Conservation (phyloP, 306 rosid species). For the Quercus ilex region DNA sequence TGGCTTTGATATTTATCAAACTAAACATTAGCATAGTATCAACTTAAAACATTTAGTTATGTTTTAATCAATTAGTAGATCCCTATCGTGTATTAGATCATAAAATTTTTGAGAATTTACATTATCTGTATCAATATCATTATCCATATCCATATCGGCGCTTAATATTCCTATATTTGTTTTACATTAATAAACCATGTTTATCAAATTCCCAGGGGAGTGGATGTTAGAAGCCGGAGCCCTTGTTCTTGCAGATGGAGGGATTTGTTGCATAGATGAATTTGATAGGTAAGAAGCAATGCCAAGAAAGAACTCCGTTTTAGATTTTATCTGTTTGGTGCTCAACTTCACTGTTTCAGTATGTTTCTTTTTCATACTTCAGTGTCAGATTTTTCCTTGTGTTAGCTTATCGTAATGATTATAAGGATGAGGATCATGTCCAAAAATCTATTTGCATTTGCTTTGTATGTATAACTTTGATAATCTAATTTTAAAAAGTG, state of each 20-base stretch:
- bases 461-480: neutral
- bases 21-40: neutral
- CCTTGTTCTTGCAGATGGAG: slow-evolving; percentile 97
- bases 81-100: neutral
- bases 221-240: slow-evolving; percentile 99
- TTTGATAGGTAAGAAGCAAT: slow-evolving; percentile 59
- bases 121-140: neutral
- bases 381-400: neutral
- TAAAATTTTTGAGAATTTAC: neutral
- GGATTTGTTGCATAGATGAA: slow-evolving; percentile 96
- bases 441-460: neutral
- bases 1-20: neutral
- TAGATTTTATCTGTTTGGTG: neutral
- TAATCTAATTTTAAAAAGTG: neutral
- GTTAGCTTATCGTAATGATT: neutral
- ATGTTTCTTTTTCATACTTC: neutral
- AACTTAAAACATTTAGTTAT: neutral
- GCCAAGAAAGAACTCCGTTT: neutral
- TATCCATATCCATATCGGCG: neutral
- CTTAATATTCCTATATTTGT: neutral
- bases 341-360: neutral
- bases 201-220: slow-evolving; percentile 58
- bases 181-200: neutral
- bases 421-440: neutral
- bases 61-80: neutral